Conservation (phyloP, 2,329 filamentous ascomycete species). For the Monosporascus sp. region DNA sequence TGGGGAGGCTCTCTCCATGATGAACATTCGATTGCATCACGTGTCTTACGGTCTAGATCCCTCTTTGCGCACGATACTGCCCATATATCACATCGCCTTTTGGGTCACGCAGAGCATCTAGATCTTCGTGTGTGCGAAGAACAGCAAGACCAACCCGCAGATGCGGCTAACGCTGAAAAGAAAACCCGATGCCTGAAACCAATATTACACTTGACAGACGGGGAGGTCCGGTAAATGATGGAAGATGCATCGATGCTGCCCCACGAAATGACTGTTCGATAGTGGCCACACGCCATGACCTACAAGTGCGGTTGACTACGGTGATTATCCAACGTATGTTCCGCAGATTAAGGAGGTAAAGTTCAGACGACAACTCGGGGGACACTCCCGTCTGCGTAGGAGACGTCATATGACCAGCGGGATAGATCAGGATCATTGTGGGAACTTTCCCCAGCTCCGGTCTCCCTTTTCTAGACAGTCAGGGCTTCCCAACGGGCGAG, state of each 20-base stretch:
- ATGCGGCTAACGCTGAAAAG: not conserved
- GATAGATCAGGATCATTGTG: not conserved
- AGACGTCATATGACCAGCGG: not conserved
- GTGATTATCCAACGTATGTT: not conserved
- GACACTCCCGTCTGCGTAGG: not conserved
- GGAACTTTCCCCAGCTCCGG: not conserved
- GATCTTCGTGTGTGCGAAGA: not conserved
- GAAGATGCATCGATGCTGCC: not conserved
- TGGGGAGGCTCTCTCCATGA: too few species aligned
- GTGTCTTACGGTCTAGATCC: not conserved
- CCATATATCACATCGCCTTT: not conserved
- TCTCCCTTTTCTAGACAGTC: not conserved
- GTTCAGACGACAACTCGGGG: not conserved
- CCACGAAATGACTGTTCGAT: not conserved
- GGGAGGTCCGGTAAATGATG: not conserved
- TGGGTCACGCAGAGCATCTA: not conserved
- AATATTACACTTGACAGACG: not conserved
- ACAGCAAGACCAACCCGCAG: not conserved
- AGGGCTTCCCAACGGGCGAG: not conserved
- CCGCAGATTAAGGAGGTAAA: not conserved
- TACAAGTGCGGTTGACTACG: not conserved
- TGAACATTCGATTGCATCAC: not conserved
- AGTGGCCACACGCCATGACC: too few species aligned
- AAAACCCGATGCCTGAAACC: not conserved
- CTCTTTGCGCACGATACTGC: not conserved